Evolutionary conservation across 257 asterid genomes (phyloP), one percentile per base, ranked within the genome.

Genomic region (Avicennia marina): DNA sequence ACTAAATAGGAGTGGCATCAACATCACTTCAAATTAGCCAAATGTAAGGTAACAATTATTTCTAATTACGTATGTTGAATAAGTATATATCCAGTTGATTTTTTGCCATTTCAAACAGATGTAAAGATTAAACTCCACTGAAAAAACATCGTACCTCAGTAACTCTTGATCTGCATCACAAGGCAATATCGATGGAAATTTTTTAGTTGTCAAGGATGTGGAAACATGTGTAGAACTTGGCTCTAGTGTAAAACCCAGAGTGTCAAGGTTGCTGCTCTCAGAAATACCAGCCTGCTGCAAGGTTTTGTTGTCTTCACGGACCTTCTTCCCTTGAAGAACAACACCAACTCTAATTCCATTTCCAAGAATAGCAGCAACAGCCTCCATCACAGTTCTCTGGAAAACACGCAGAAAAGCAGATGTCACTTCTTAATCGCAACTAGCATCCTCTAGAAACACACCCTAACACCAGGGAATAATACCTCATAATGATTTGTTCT

Each of bases 301-400:
- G 45, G 90, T 86, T 69, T 79, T 77, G 40, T 67, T 68, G 76
- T 86, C 87, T 51, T 86, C 90, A 68, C 84, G 65, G 38, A 83
- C 87, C 71, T 77, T 86, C 75, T 79, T 86, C 53, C 94, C 95
- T 47, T 83, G 83, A 68, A 81, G 76, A 69, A 81, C 79, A 51
- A 86, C 76, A 40, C 95, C 95, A 17, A 86, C 84, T 58, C 83
- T 75, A 56, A 86, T 72, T 59, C 86, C 87, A 59, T 75, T 69
- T 58, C 86, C 84, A 51, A 86, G 84, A 38, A 86, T 71, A 56
- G 90, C 57, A 41, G 70, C 75, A 29, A 86, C 84, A 16, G 95
- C 84, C 60, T 86, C 95, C 94, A 81, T 68, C 58, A 86, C 90
- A 21, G 83, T 75, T 78, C 83, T 83, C 95, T 86, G 79, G 26